Base-by-base conservation (phyloP, 345 rosid genomes). In the Litchi chinensis region DNA sequence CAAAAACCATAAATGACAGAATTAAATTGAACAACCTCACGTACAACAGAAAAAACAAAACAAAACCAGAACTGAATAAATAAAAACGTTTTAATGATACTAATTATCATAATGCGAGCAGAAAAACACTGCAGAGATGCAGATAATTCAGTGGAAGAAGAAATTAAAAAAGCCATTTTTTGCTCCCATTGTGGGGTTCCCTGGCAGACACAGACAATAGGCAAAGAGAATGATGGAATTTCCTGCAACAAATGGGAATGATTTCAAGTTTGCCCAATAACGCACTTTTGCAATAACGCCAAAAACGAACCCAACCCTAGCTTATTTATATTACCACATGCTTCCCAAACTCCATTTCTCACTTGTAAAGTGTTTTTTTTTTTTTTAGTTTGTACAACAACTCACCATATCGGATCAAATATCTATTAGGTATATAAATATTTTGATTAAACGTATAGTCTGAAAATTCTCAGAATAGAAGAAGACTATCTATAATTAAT, bases 151-250 rank as follows among this genome's bases (percentile, higher is more conserved):
- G 44, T 50, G 5, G 60, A 48, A 50, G 74, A 50, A 40, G 65
- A 60, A 21, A 60, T 60, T 52, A 11, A 52, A 60, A 60, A 60
- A 60, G 65, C 65, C 65, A 60, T 2, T n/a, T 21, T 60, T 60
- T 60, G 28, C 65, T 60, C 65, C 21, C 26, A 1, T n/a, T 60
- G 65, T 60, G 65, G 63, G 63, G 63, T 12, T 50, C 18, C 5
- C 26, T 60, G 65, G 28, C 59, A 54, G 59, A 54, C n/a, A 8
- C 65, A n/a, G 65, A 60, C 26, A 60, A 60, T 0, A 60, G 76
- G 71, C 84, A 75, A 75, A 74, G 74, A 68, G 84, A 81, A 83
- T 83, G 84, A 81, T 83, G 86, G 59, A 46, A 81, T 62, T 81
- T 76, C 79, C 86, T 83, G 86, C 73, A 37, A 0, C 68, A 11